Conservation (phyloP, 2,329 filamentous ascomycete species). For the Pseudonectria foliicola region DNA sequence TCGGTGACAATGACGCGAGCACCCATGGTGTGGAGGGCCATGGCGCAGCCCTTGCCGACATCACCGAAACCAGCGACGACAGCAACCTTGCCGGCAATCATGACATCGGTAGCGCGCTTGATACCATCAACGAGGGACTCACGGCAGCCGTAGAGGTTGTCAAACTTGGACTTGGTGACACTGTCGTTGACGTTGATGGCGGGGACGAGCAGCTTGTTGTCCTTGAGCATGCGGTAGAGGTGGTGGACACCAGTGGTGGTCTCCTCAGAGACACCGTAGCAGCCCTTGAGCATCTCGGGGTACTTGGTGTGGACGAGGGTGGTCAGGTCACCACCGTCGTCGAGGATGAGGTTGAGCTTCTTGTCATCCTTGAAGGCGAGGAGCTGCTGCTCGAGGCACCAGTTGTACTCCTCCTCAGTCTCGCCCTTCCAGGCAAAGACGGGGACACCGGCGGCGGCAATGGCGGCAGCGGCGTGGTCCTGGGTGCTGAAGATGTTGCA, state of each 20-base stretch:
- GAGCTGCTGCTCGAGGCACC: constrained; percentile 99
- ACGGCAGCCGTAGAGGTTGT: constrained; percentile 99
- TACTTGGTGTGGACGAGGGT: constrained; percentile 96
- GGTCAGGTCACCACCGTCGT: constrained; percentile 96
- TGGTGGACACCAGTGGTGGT: constrained; percentile 99
- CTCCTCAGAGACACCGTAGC: constrained; percentile 98
- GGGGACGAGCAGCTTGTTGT: constrained; percentile 80
- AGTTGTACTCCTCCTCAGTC: constrained; percentile 99
- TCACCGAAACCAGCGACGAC: constrained; percentile 98
- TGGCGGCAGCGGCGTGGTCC: constrained; percentile 95
- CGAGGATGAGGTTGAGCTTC: constrained; percentile 97
- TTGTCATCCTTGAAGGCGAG: constrained; percentile 92
- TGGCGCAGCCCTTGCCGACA: constrained; percentile 96
- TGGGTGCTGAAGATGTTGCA: constrained; percentile 99
- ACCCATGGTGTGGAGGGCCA: constrained; percentile 95
- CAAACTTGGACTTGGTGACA: constrained; percentile 99
- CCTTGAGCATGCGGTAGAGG: constrained; percentile 97
- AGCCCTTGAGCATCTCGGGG: constrained; percentile 95
- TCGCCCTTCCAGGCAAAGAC: constrained; percentile 78
- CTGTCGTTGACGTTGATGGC: constrained; percentile 99
- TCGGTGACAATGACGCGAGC: constrained; percentile 94
- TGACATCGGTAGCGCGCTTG: constrained; percentile 99
- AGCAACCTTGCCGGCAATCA: constrained; percentile 98
- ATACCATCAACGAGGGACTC: constrained; percentile 98
- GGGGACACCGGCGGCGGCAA: constrained; percentile 86